Evolutionary conservation across 768 basidiomycete species (phyloP), one percentile per base, ranked within the genome.

Genomic region (Auriscalpium vulgare): DNA sequence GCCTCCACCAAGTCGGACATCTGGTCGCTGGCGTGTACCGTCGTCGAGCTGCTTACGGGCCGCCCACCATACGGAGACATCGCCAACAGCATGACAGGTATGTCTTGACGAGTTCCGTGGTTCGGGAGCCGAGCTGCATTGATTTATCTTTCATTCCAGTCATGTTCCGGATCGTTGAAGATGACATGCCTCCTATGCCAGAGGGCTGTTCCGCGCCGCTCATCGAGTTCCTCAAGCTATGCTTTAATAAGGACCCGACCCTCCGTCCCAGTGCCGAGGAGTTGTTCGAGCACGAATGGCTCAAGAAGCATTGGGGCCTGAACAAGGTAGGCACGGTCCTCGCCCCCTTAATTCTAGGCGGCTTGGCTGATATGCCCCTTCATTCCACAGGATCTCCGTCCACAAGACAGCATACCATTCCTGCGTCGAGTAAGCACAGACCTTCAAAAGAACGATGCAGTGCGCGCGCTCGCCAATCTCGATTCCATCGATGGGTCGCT

Each of bases 161-260:
- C 52, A 95, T 99, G 89, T 99, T 93, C 75, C 87, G 87, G 29
- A 97, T 99, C 66, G 95, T 99, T 29, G 95, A 97, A 65, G 94
- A 97, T 64, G 81, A 82, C 8, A 84, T 81, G 75, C 95, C 95
- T 34, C 91, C 91, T 3, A 70, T 97, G 45, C 95, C 95, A 0
- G 83, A 85, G 14, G 82, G 76, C 10, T 86, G 85, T 62, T 93
- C 94, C 4, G 77, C 78, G n/a, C 76, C 83, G 19, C 76, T 97
- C 14, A 71, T 76, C 55, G 84, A 91, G 67, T 98, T 98, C 69
- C 72, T 99, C 17, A 76, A 69, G n/a, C 77, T 79, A 61, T 99
- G 95, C 69, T 97, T 99, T 72, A 72, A 87, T 67, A 98, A 97
- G 71, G 84, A 95, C 61, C 92, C 95, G 14, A 65, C 69, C 19